phyloP scores from a whole-genome alignment of 2,329 filamentous ascomycete genomes.

The Orbilia ellipsospora region DNA sequence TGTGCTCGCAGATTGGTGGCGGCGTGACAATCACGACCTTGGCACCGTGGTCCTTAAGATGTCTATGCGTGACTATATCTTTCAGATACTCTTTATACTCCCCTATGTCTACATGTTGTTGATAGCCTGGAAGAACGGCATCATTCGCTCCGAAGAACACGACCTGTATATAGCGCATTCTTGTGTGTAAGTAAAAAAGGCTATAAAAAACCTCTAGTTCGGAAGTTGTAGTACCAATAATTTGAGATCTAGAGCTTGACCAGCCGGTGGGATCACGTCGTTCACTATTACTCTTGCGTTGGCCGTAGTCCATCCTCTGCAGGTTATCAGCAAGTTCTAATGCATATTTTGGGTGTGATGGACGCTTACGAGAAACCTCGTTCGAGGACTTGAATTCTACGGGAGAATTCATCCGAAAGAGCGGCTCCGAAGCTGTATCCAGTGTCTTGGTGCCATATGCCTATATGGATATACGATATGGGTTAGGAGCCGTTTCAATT shows the following conservation, averaged over 20 bases:
- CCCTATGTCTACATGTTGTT: constrained; percentile 81
- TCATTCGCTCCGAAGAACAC: constrained; percentile 93
- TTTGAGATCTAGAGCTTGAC: constrained; percentile 71
- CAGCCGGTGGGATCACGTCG: constrained; percentile 75
- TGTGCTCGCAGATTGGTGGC: constrained; percentile 71
- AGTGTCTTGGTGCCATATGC: constrained; percentile 39
- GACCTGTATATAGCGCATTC: constrained; percentile 65
- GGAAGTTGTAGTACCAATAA: constrained; percentile 70
- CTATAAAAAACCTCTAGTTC: not conserved
- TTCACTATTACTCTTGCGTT: constrained; percentile 77
- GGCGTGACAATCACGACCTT: constrained; percentile 82
- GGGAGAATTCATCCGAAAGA: constrained; percentile 63
- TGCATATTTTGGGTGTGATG: not conserved
- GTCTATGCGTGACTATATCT: constrained; percentile 77
- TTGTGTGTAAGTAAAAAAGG: constrained; percentile 20
- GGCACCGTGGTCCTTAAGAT: constrained; percentile 75
- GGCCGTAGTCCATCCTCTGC: constrained; percentile 80
- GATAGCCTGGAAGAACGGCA: constrained; percentile 72
- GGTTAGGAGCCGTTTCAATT: constrained; percentile 4
- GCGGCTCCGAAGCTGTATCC: constrained; percentile 51
- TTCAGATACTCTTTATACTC: constrained; percentile 78
- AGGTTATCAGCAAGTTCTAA: not conserved
- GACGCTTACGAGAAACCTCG: constrained; percentile 75
- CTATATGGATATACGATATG: not conserved
- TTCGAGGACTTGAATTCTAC: constrained; percentile 86